A percentile compares a stretch with the other conserved stretches of the same genome.
phyloP scores from a whole-genome alignment of 495 filamentous ascomycete genomes.

The Annulohypoxylon moriforme region DNA sequence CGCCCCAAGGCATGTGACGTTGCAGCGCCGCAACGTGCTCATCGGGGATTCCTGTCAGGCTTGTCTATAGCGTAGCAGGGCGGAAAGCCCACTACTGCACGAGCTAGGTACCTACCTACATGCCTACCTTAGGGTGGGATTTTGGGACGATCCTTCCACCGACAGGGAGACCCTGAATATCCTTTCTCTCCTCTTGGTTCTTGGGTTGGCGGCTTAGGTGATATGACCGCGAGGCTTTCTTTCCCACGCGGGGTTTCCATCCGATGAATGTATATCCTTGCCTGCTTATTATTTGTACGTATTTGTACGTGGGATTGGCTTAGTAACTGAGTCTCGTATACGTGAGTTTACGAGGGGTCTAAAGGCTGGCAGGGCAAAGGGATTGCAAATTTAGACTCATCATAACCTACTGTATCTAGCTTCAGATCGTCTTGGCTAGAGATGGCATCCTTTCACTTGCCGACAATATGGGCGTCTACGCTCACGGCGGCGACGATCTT shows the following conservation, averaged over 20 bases:
- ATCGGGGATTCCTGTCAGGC: constrained; percentile 1
- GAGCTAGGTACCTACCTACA: no score
- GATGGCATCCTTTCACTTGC: constrained; percentile 31
- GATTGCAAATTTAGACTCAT: not conserved
- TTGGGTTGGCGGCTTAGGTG: constrained; percentile 1
- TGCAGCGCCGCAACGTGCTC: constrained; percentile 14
- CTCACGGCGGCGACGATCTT: constrained; percentile 22
- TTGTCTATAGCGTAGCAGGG: not conserved
- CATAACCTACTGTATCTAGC: not conserved
- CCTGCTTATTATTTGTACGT: not conserved
- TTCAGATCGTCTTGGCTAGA: not conserved
- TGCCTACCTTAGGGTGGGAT: no score
- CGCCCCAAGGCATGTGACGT: constrained; percentile 20
- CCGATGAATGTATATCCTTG: not conserved
- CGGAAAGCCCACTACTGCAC: constrained; percentile 20
- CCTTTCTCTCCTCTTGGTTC: no score
- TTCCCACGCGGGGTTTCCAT: not conserved
- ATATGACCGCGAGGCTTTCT: constrained; percentile 2
- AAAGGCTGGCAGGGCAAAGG: not conserved
- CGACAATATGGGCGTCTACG: constrained; percentile 30
- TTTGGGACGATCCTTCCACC: constrained; percentile 11
- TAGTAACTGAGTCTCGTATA: not conserved
- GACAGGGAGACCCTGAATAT: constrained; percentile 9
- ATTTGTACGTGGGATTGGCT: not conserved
- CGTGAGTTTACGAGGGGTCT: not conserved